These are phyloP conservation scores for Leccinum angustisporum DNA, from an alignment of 1,284 basidiomycete species.

Conservation along the genomic window DNA sequence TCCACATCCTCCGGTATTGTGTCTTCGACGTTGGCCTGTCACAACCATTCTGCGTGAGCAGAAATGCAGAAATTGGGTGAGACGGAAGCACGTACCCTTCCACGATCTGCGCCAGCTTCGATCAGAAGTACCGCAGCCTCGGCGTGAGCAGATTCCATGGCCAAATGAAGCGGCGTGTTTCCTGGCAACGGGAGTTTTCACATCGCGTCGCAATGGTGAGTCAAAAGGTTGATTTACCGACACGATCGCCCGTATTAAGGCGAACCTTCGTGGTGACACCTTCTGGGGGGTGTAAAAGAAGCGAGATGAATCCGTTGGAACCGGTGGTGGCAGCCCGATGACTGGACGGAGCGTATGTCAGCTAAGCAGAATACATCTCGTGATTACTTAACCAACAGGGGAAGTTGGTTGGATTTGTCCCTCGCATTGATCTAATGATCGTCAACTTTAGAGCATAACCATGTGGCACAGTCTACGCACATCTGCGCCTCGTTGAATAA, in stretches of 20 bases:
- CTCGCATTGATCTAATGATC: constrained; percentile 78
- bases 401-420: constrained; percentile 88
- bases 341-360: constrained; percentile 38
- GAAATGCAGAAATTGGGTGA: not conserved
- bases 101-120: constrained; percentile 90
- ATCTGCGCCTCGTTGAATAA: constrained; percentile 86
- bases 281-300: constrained; percentile 76
- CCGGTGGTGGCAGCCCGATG: constrained; percentile 96
- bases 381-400: constrained; percentile 58
- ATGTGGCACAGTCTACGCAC: constrained; percentile 73
- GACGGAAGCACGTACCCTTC: constrained; percentile 56
- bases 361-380: not conserved
- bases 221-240: constrained; percentile 53
- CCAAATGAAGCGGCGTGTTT: constrained; percentile 94
- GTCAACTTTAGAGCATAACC: constrained; percentile 23
- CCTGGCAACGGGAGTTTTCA: constrained; percentile 45
- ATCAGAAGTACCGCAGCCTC: constrained; percentile 87
- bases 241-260: constrained; percentile 82
- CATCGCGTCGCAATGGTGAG: not conserved
- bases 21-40: constrained; percentile 77
- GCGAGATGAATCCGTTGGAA: constrained; percentile 79
- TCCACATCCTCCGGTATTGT: constrained; percentile 81
- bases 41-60: constrained; percentile 20
- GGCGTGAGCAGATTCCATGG: constrained; percentile 92
- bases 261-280: constrained; percentile 71